Conservation (phyloP, 2,329 filamentous ascomycete species). For the Drechslerella coelobrocha region DNA sequence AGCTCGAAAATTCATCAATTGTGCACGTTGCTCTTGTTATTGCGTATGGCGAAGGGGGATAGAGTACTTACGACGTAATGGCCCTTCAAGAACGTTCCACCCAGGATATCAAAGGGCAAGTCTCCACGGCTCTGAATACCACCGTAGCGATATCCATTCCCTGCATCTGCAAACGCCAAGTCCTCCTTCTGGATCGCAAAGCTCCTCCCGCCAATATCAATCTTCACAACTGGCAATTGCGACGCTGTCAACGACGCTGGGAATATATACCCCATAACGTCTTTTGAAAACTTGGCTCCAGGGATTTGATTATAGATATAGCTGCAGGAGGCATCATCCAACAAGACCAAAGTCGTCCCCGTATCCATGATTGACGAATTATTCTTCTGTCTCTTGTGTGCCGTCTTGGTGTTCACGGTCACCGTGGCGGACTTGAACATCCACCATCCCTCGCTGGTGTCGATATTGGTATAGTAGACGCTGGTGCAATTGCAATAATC, state of each 20-base stretch:
- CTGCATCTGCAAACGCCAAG: slow-evolving; percentile 66
- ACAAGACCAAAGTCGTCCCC: slow-evolving; percentile 71
- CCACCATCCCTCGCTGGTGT: slow-evolving; percentile 74
- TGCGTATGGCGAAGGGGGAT: not conserved
- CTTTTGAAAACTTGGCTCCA: slow-evolving; percentile 65
- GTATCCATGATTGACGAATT: slow-evolving; percentile 76
- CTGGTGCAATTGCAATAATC: slow-evolving; percentile 61
- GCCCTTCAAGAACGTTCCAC: slow-evolving; percentile 70
- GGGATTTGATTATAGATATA: slow-evolving; percentile 71
- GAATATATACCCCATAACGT: slow-evolving; percentile 70
- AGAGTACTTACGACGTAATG: slow-evolving; percentile 66
- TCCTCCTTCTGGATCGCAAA: slow-evolving; percentile 70
- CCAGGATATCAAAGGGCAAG: slow-evolving; percentile 69
- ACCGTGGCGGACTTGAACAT: slow-evolving; percentile 67
- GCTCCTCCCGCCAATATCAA: slow-evolving; percentile 69
- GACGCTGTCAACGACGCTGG: slow-evolving; percentile 64
- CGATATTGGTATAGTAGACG: slow-evolving; percentile 68
- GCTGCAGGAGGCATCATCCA: slow-evolving; percentile 68
- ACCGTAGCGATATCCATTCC: slow-evolving; percentile 67
- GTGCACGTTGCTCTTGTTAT: too few relatives aligned
- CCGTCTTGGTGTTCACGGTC: slow-evolving; percentile 66
- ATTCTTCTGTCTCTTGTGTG: slow-evolving; percentile 60
- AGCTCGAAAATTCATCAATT: too few relatives aligned
- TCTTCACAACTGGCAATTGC: slow-evolving; percentile 67
- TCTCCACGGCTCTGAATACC: slow-evolving; percentile 70